phyloP scores from a whole-genome alignment of 345 rosid species.

The Jatropha curcas region DNA sequence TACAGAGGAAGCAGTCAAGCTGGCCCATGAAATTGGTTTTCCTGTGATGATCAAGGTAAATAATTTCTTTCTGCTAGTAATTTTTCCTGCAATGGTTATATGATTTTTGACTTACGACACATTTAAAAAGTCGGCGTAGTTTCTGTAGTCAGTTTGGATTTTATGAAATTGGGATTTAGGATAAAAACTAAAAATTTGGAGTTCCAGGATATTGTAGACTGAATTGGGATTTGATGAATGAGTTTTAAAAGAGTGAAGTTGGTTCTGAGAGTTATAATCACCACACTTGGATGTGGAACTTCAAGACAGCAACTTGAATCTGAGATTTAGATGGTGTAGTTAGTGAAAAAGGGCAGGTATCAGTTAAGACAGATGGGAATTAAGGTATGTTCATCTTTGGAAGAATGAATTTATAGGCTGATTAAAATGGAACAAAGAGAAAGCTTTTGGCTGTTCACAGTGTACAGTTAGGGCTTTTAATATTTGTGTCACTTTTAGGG shows the following conservation, averaged over 20 bases:
- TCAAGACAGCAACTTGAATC: background rate
- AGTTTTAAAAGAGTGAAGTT: background rate
- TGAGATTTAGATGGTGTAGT: background rate
- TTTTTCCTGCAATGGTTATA: background rate
- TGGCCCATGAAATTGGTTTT: slow-evolving; percentile 83
- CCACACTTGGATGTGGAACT: background rate
- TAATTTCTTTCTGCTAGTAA: slow-evolving; percentile 5
- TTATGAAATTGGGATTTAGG: background rate
- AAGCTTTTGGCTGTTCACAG: background rate
- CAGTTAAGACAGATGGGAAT: background rate
- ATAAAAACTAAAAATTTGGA: background rate
- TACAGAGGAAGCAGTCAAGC: slow-evolving; percentile 87
- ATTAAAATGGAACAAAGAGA: background rate
- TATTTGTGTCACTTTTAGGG: background rate
- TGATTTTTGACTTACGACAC: background rate
- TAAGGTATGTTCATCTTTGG: background rate
- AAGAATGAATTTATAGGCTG: background rate
- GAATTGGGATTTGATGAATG: too few species aligned
- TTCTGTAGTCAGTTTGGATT: background rate
- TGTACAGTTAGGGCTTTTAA: too few species aligned
- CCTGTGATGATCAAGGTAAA: slow-evolving; percentile 98
- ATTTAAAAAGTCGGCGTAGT: background rate
- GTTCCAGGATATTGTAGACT: too few species aligned
- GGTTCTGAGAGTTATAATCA: background rate
- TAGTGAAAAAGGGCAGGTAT: background rate